A percentile compares a stretch with the other conserved stretches of the same genome.
These are phyloP conservation scores for Neofusicoccum cordaticola DNA, from an alignment of 2,329 filamentous ascomycete genomes.

Conservation along the genomic window DNA sequence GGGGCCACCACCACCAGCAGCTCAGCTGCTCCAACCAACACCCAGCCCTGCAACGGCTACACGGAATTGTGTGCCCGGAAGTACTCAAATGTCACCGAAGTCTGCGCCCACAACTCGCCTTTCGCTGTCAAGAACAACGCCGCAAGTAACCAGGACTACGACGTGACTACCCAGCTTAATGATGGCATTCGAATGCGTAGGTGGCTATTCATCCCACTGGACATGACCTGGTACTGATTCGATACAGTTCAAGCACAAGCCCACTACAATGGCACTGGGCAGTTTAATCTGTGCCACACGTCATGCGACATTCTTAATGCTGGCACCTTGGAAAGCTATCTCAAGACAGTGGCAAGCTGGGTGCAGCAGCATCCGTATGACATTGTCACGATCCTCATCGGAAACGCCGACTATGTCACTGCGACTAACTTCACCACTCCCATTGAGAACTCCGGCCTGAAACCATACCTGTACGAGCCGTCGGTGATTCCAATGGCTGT, in stretches of 20 bases:
- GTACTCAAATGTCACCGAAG: constrained; percentile 43
- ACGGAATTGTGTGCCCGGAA: constrained; percentile 38
- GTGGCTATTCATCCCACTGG: not conserved
- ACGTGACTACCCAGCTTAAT: constrained; percentile 38
- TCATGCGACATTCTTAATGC: constrained; percentile 78
- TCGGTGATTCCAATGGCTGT: constrained; percentile 67
- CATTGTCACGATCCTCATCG: constrained; percentile 81
- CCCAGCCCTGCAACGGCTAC: constrained; percentile 43
- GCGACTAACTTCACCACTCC: constrained; percentile 63
- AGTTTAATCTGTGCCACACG: constrained; percentile 75
- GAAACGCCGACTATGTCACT: constrained; percentile 71
- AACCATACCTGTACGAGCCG: constrained; percentile 71
- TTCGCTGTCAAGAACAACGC: constrained; percentile 35
- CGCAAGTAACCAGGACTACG: constrained; percentile 36
- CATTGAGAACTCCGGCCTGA: constrained; percentile 69
- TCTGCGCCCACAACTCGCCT: constrained; percentile 40
- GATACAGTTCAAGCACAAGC: constrained; percentile 58
- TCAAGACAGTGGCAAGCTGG: constrained; percentile 69
- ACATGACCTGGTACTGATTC: not conserved
- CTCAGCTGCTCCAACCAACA: constrained; percentile 34
- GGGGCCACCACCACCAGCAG: constrained; percentile 25
- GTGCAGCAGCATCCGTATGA: constrained; percentile 76
- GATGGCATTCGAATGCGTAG: constrained; percentile 39
- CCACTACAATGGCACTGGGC: constrained; percentile 55
- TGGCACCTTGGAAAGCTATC: constrained; percentile 72